These are phyloP conservation scores for Wolfiporia cocos DNA, from an alignment of 1,284 basidiomycete genomes.

Conservation along the genomic window DNA sequence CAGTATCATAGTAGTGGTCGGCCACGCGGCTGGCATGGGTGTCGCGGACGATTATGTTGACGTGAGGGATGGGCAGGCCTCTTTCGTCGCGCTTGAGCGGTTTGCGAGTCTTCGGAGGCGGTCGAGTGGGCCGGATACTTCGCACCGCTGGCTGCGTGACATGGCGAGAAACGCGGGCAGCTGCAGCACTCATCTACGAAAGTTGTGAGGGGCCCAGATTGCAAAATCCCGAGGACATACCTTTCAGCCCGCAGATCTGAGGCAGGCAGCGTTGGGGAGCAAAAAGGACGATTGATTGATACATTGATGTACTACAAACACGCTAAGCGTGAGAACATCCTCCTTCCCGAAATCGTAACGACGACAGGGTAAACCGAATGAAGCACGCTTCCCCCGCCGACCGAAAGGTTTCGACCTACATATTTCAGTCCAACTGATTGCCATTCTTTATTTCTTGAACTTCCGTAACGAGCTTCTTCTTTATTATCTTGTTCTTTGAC, in stretches of 20 bases:
- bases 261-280: not conserved
- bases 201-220: not conserved
- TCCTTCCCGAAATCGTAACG: not conserved
- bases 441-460: slow-evolving; percentile 18
- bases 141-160: slow-evolving; percentile 15
- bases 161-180: slow-evolving; percentile 11
- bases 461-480: slow-evolving; percentile 16
- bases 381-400: not conserved
- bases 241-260: not conserved
- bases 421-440: slow-evolving; percentile 15
- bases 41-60: slow-evolving; percentile 56
- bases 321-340: not conserved
- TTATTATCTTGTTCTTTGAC: slow-evolving; percentile 7
- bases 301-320: not conserved
- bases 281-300: not conserved
- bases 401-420: not conserved
- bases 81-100: slow-evolving; percentile 41
- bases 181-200: slow-evolving; percentile 21
- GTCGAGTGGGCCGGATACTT: slow-evolving; percentile 20
- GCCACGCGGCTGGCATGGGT: slow-evolving; percentile 74
- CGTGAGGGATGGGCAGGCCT: slow-evolving; percentile 62
- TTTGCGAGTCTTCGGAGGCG: slow-evolving; percentile 30
- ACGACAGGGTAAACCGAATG: not conserved
- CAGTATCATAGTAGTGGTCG: slow-evolving; percentile 82
- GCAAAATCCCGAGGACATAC: not conserved